Conservation (phyloP, 1,139 yeast genomes). For the Pichia kudriavzevii region DNA sequence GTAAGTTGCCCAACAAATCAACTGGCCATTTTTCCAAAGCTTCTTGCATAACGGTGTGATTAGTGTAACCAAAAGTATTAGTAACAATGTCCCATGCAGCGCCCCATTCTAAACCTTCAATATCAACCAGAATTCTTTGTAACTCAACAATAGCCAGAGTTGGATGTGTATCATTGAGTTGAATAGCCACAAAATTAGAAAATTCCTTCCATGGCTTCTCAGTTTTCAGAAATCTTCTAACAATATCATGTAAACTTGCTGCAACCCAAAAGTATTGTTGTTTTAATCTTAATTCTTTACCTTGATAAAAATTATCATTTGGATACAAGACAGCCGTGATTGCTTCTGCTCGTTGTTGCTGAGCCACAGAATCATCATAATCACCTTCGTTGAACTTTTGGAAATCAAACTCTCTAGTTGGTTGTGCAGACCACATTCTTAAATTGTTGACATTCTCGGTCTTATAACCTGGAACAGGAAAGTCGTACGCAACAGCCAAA, state of each 20-base stretch:
- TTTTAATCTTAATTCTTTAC: slow-evolving; percentile 86
- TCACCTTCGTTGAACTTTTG: slow-evolving; percentile 89
- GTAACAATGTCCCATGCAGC: slow-evolving; percentile 82
- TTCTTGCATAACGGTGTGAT: slow-evolving; percentile 92
- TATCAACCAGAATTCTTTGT: slow-evolving; percentile 77
- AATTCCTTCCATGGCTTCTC: slow-evolving; percentile 76
- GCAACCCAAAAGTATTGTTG: slow-evolving; percentile 98
- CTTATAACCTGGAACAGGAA: slow-evolving; percentile 88
- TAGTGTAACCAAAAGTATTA: slow-evolving; percentile 81
- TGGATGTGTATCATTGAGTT: slow-evolving; percentile 93
- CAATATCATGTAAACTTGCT: slow-evolving; percentile 85
- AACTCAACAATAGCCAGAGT: slow-evolving; percentile 86
- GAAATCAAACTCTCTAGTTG: slow-evolving; percentile 88
- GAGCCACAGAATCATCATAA: slow-evolving; percentile 74
- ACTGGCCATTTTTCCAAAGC: slow-evolving; percentile 97
- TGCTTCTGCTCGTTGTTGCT: slow-evolving; percentile 84
- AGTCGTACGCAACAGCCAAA: slow-evolving; percentile 86
- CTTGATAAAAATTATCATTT: slow-evolving; percentile 84
- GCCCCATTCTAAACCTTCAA: slow-evolving; percentile 75
- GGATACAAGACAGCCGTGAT: slow-evolving; percentile 90
- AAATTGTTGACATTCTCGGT: slow-evolving; percentile 81
- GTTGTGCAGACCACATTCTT: slow-evolving; percentile 86
- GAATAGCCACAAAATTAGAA: slow-evolving; percentile 84
- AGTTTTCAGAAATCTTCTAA: slow-evolving; percentile 80
- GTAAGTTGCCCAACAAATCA: slow-evolving; percentile 62